Evolutionary conservation across 1,284 basidiomycete genomes (phyloP), one percentile per base, ranked within the genome.

Genomic region (Rhizoctonia solani): DNA sequence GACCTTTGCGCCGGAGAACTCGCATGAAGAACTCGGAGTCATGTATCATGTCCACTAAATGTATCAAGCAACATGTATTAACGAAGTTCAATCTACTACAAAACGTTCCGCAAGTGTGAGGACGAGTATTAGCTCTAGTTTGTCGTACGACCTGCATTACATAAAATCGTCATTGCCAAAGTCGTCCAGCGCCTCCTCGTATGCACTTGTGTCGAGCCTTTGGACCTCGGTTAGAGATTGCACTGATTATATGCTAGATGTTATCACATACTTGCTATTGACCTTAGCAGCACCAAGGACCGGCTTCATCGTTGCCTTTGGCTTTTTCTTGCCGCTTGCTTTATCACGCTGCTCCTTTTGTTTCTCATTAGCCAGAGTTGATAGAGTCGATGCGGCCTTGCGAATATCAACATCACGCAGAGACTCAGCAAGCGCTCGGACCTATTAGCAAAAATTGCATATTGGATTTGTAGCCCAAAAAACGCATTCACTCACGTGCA

Each of bases 331-430:
- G 23, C 92, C 92, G 71, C 86, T 88, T 0, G 87, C 82, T 78
- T 91, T 93, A 54, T 94, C 93, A 69, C 88, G 81, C 75, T 88
- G 86, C 76, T 93, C 92, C 77, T 87, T 91, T 80, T 95, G 92
- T 80, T 98, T 98, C 80, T 95, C 93, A 75, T 95, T 96, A 55
- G 93, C 90, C 11, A 97, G 81, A 1, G 91, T 88, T 19, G 90
- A 92, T 61, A 98, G 79, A 14, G 81, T 85, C 63, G 86, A 90
- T 2, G 92, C 92, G 1, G 86, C 89, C 76, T 95, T 95, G 71
- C 93, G 85, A 34, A 93, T 88, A 74, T 98, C 94, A 56, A 93
- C 87, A 71, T 95, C 93, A 70, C 87, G 89, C 59, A 97, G 81
- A 13, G 90, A 85, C 69, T 81, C 78, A 1, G 88, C 87, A 19